phyloP scores from a whole-genome alignment of 2,329 filamentous ascomycete species.

The Kalaharituber pfeilii region DNA sequence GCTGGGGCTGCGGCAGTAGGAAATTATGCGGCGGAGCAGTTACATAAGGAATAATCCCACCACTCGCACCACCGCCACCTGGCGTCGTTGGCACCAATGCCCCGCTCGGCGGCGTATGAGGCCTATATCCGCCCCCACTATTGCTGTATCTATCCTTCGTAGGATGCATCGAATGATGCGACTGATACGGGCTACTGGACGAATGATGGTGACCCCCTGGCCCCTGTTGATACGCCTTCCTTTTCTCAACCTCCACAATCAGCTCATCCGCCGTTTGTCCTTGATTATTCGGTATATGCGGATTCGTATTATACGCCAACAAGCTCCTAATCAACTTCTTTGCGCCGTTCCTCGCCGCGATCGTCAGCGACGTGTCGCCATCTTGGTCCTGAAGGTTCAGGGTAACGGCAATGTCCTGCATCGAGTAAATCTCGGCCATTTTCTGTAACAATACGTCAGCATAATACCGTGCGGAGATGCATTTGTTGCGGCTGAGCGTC shows the following conservation, averaged over 20 bases:
- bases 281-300: conserved; percentile 64
- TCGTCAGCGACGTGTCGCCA: conserved; percentile 68
- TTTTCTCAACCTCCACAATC: conserved; percentile 57
- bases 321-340: conserved; percentile 74
- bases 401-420: conserved; percentile 57
- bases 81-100: conserved; percentile 33
- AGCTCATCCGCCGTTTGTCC: conserved; percentile 73
- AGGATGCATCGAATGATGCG: not conserved
- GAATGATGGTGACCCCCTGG: conserved; percentile 29
- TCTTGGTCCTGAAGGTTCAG: conserved; percentile 69
- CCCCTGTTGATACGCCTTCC: conserved; percentile 34
- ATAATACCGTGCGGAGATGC: conserved; percentile 81
- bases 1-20: conserved; percentile 26
- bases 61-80: too few relatives aligned
- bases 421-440: conserved; percentile 59
- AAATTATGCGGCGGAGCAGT: conserved; percentile 46
- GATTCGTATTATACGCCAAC: conserved; percentile 61
- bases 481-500: conserved; percentile 69
- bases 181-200: not conserved
- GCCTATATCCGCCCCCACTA: not conserved
- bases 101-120: not conserved
- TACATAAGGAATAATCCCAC: conserved; percentile 60
- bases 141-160: not conserved
- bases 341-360: conserved; percentile 64
- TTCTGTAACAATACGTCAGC: conserved; percentile 79